phyloP scores from a whole-genome alignment of 345 rosid genomes.

The Syzygium grande region DNA sequence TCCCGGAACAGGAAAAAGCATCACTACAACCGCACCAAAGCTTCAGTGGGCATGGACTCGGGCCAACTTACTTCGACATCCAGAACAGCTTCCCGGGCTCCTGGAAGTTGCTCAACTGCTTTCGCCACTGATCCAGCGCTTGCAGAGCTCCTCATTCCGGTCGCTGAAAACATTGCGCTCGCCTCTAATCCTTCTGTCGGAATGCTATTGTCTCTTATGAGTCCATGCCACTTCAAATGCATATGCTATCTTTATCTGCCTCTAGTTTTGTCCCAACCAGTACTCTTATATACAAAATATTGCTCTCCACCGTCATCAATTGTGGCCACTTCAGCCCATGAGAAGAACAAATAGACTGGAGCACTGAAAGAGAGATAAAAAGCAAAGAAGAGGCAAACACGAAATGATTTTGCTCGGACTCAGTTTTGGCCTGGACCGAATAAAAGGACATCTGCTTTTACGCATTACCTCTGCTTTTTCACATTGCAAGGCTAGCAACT shows the following conservation, averaged over 20 bases:
- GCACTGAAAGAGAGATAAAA: not conserved
- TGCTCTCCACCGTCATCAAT: not conserved
- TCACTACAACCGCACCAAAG: conserved; percentile 24
- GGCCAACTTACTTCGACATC: conserved; percentile 61
- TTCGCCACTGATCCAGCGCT: conserved; percentile 77
- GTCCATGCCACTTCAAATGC: not conserved
- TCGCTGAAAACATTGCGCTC: conserved; percentile 39
- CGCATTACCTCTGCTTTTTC: not conserved
- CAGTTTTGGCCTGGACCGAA: not conserved
- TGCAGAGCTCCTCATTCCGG: conserved; percentile 70
- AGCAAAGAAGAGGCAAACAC: not conserved
- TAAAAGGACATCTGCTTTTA: not conserved
- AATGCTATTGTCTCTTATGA: not conserved
- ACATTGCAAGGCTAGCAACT: not conserved
- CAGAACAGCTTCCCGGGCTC: conserved; percentile 51
- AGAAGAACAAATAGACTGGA: not conserved
- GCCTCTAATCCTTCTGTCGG: conserved; percentile 11
- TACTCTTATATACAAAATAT: not conserved
- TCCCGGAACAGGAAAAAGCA: not conserved
- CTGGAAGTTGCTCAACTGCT: conserved; percentile 60
- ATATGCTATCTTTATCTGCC: not conserved
- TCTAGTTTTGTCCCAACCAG: not conserved
- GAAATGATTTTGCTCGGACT: not conserved
- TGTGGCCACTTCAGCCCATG: not conserved
- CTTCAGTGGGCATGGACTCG: conserved; percentile 27